Percentiles rank a stretch among this genome's conserved stretches.
Evolutionary conservation across 495 filamentous ascomycete species (phyloP).

Genomic region (Trichoderma reesei): DNA sequence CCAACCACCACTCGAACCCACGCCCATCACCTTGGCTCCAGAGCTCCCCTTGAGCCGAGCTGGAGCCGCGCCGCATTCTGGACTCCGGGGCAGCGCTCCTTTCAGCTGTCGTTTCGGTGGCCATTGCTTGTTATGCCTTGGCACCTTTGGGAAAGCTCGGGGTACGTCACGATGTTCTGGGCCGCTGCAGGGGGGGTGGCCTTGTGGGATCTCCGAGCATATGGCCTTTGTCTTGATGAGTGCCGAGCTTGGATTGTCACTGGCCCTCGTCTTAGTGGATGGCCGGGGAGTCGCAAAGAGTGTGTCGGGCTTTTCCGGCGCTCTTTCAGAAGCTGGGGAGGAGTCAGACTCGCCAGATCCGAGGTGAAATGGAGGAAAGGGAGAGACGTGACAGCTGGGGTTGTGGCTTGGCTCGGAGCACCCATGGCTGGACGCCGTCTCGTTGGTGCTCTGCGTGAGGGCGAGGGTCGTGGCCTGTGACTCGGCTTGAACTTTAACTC

Average conservation of each 20-base stretch:
- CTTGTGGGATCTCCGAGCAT: not conserved
- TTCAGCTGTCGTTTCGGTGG: no score
- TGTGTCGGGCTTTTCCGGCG: constrained; percentile 5
- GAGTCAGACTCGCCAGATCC: not conserved
- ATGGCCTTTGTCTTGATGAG: not conserved
- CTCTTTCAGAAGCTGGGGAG: not conserved
- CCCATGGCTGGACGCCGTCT: not conserved
- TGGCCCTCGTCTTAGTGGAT: not conserved
- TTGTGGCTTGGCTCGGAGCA: not conserved
- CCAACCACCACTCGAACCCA: not conserved
- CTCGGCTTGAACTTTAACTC: constrained; percentile 13
- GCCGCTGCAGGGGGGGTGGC: not conserved
- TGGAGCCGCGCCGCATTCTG: constrained; percentile 2
- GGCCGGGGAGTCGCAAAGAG: not conserved
- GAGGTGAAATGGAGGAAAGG: constrained; percentile 7
- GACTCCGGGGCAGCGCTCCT: not conserved
- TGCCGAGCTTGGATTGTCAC: not conserved
- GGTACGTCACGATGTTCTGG: not conserved
- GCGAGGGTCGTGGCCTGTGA: constrained; percentile 5
- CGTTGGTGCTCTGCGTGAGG: not conserved
- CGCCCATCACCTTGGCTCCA: not conserved
- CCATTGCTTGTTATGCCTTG: not conserved
- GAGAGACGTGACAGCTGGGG: not conserved
- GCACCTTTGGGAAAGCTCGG: not conserved
- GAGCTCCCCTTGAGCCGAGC: constrained; percentile 8